phyloP scores from a whole-genome alignment of 179 eudicot genomes.

The Patellifolia procumbens region DNA sequence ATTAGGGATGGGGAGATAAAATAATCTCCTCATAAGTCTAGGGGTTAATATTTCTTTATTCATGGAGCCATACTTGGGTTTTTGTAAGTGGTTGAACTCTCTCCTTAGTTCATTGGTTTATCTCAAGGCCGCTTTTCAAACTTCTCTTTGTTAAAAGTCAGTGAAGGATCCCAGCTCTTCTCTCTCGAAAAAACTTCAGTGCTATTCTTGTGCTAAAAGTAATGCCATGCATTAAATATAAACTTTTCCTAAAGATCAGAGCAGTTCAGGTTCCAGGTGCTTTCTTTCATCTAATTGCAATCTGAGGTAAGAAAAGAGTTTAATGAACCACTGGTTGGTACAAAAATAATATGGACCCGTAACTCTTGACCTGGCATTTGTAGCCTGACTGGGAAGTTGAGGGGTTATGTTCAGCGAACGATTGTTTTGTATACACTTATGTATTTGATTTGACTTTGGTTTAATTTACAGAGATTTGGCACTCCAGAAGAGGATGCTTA shows the following conservation, averaged over 20 bases:
- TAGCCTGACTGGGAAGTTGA: background rate
- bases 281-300: background rate
- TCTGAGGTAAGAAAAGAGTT: background rate
- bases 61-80: background rate
- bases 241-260: background rate
- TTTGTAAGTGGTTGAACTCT: background rate
- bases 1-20: background rate
- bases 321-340: background rate
- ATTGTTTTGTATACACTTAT: background rate
- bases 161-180: no score
- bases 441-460: constrained; percentile 15
- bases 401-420: background rate
- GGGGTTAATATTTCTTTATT: background rate
- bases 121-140: background rate
- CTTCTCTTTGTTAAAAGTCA: no score
- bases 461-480: constrained; percentile 75
- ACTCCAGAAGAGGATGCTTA: constrained; percentile 93
- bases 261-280: background rate
- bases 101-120: background rate
- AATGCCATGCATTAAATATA: no score
- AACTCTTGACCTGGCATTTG: background rate
- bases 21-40: background rate
- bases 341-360: background rate
- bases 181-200: no score
- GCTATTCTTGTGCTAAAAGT: no score